Evolutionary conservation across 2,329 filamentous ascomycete species (phyloP), one percentile per base, ranked within the genome.

Genomic region (Xylaria sp.): DNA sequence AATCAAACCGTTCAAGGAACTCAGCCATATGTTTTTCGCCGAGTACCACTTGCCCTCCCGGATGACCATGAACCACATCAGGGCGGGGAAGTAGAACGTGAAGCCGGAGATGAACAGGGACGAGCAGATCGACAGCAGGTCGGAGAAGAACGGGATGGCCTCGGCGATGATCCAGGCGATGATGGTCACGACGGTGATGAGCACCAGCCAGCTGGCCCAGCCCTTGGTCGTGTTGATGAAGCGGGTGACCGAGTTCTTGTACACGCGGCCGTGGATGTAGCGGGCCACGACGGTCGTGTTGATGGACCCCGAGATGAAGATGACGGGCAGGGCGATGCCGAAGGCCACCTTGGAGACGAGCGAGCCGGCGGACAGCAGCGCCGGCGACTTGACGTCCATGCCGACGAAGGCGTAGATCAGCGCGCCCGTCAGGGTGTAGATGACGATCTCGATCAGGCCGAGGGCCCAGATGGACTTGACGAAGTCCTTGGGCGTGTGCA

Each of bases 91-190:
- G 64, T 71, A 70, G 53, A 71, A 69, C 24, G 69, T 69, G 63
- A 77, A 78, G n/a, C 74, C 76, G 9, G 78, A 80, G 62, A 81
- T 71, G 66, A 81, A 81, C 24, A 81, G 74, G 2, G 77, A 72
- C 2, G 78, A 80, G 44, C 69, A 75, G 64, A 81, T 77, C 51
- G 77, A 75, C n/a, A 92, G 73, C 41, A 92, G 74, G 45, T 87
- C 78, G 57, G 82, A 83, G 74, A 92, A 92, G 68, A 87, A 85
- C 2, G 89, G 89, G 41, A 92, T 87, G 0, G 86, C 82, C 65
- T 88, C 84, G 13, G 88, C 88, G 60, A 92, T 85, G 61, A 91
- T 69, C 80, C 85, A 92, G 3, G 85, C 85, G 11, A 88, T 48
- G 9, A 87, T 47, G 74, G 88, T 91, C 40, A 87, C 69, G 44